Evolutionary conservation across 305 asterid species (phyloP).

Genomic region (Salvia sclarea): DNA sequence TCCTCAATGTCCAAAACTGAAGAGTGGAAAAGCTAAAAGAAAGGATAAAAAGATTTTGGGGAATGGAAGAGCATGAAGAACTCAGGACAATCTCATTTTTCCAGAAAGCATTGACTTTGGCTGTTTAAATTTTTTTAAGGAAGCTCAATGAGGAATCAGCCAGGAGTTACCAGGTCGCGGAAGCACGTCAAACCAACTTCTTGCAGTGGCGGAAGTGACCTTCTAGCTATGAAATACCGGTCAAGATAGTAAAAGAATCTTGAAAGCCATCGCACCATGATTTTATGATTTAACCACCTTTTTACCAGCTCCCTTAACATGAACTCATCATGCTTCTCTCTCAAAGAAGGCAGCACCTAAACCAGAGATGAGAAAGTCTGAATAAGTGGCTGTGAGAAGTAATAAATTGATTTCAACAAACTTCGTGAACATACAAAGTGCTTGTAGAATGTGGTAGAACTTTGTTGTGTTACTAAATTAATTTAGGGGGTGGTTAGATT

Average conservation of each 20-base stretch:
- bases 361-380: conserved; percentile 16
- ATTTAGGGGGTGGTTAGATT: background rate
- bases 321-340: conserved; percentile 83
- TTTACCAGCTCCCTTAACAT: conserved; percentile 77
- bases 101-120: background rate
- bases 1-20: conserved; percentile 19
- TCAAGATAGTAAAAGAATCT: conserved; percentile 79
- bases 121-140: background rate
- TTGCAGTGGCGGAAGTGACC: conserved; percentile 69
- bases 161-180: conserved; percentile 56
- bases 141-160: conserved; percentile 10
- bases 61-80: conserved; percentile 14
- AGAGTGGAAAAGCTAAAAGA: conserved; percentile 2
- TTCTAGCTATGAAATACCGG: conserved; percentile 79
- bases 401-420: conserved; percentile 5
- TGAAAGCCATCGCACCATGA: conserved; percentile 89
- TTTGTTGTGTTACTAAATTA: background rate
- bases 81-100: background rate
- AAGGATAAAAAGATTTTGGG: conserved; percentile 11
- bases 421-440: conserved; percentile 3
- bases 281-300: conserved; percentile 79
- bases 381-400: conserved; percentile 21
- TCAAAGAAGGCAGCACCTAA: conserved; percentile 71
- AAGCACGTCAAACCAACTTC: conserved; percentile 86
- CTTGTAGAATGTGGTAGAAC: conserved; percentile 12